Evolutionary conservation across 345 rosid genomes (phyloP).

Genomic region (Excoecaria cochinchinensis): DNA sequence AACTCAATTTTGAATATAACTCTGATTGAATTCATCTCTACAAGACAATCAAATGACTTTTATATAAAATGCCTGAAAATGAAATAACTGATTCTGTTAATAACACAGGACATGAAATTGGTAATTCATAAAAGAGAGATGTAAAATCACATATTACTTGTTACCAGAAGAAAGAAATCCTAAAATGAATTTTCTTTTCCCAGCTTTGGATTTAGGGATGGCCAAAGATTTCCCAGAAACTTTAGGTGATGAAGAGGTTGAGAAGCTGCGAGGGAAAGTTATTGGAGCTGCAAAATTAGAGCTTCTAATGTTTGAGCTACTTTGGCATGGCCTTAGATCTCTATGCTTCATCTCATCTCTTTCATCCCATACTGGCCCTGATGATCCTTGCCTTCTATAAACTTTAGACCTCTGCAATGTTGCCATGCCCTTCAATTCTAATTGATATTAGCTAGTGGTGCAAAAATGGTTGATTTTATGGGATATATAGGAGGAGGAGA

Average conservation of each 20-base stretch:
- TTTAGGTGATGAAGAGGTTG: slow-evolving; percentile 9
- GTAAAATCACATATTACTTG: background rate
- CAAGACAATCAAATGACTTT: too few relatives aligned
- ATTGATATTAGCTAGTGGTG: background rate
- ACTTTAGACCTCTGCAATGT: slow-evolving; percentile 24
- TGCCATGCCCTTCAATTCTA: slow-evolving; percentile 10
- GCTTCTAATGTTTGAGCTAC: slow-evolving; percentile 11
- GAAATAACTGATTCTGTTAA: too few relatives aligned
- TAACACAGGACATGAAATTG: background rate
- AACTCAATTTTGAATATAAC: too few relatives aligned
- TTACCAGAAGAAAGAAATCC: background rate
- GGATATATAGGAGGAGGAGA: slow-evolving; percentile 3
- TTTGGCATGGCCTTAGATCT: slow-evolving; percentile 32
- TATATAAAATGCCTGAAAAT: too few relatives aligned
- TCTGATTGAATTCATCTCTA: too few relatives aligned
- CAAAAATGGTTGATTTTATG: background rate
- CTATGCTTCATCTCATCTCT: slow-evolving; percentile 13
- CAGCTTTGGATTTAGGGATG: slow-evolving; percentile 6
- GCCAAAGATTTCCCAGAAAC: background rate
- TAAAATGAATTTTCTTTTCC: background rate
- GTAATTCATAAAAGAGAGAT: background rate
- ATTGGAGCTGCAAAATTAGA: background rate
- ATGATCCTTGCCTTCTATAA: slow-evolving; percentile 36
- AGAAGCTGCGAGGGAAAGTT: slow-evolving; percentile 25
- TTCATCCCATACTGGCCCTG: slow-evolving; percentile 31